Conservation (phyloP, 1,284 basidiomycete species). For the Exobasidium cylindrosporum region DNA sequence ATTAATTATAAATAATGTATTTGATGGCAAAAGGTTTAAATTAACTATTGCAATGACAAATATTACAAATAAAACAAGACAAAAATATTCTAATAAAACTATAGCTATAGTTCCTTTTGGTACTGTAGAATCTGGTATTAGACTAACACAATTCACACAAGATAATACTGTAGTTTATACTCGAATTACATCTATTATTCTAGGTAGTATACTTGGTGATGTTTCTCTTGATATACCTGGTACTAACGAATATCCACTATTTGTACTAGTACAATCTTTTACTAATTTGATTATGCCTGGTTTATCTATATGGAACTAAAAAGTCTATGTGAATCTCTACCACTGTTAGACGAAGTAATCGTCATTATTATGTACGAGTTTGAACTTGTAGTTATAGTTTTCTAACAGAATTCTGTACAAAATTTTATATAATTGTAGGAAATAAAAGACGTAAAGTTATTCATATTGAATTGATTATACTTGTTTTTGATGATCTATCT, state of each 20-base stretch:
- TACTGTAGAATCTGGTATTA: conserved; percentile 9
- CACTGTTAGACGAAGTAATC: neutral
- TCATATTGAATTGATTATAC: conserved; percentile 22
- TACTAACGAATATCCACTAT: conserved; percentile 7
- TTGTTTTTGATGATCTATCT: conserved; percentile 19
- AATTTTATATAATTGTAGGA: conserved; percentile 11
- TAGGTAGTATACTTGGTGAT: neutral
- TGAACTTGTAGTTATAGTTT: conserved; percentile 4
- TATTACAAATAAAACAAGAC: conserved; percentile 14
- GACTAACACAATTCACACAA: neutral
- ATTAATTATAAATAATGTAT: conserved; percentile 2
- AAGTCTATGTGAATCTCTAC: neutral
- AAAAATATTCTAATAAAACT: neutral
- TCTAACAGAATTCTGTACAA: conserved; percentile 5
- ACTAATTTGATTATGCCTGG: conserved; percentile 4
- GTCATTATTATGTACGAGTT: neutral
- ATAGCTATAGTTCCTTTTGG: neutral
- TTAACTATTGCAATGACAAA: conserved; percentile 11
- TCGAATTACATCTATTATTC: neutral
- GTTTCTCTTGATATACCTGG: neutral
- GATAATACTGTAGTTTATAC: neutral
- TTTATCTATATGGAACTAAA: neutral
- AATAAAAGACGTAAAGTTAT: conserved; percentile 9
- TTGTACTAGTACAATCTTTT: conserved; percentile 11
- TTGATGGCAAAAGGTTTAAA: conserved; percentile 8